Base-by-base conservation (phyloP, 1,284 basidiomycete species). In the Dichomitus squalens region DNA sequence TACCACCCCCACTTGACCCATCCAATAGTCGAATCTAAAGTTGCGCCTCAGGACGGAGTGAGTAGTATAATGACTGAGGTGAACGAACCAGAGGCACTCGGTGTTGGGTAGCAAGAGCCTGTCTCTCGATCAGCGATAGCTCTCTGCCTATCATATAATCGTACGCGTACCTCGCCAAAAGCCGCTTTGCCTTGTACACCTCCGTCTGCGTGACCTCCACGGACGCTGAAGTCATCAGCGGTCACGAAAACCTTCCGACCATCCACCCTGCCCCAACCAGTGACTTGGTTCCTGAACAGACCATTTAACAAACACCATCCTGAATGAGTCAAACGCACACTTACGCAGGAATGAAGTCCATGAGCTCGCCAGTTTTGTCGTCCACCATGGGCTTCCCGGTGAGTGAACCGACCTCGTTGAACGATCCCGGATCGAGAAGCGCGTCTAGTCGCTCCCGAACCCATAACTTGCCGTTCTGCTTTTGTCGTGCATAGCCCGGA, bases 1-100 rank as follows among this genome's bases (percentile, higher is more conserved):
- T 77, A 48, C 76, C 77, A 27, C 77, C 77, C 49, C 77, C 77
- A 51, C 77, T 78, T 11, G 77, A 78, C 18, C 76, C 77, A 61
- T 78, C 76, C 18, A 78, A 66, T 1, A 78, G 68, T 16, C 76
- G 72, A 50, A 78, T 71, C 76, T 78, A 38, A 20, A n/a, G 0
- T n/a, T 29, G 12, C 40, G 9, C 23, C 2, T 25, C 7, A 18
- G 18, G 9, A 3, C 11, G 4, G 11, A 12, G 39, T 11, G 36
- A 44, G 12, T 16, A 16, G 9, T 7, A 9, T 16, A 25, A 33
- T 23, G 21, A n/a, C 18, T n/a, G 14, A 49, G 23, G 31, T 7
- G 8, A 31, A 53, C 73, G 18, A 35, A 78, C 76, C 43, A 78
- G 57, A 2, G 76, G 76, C 1, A 78, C 72, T 49, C 70, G 67